Evolutionary conservation across 805 yeast species (phyloP), one percentile per base, ranked within the genome.

Genomic region (Wickerhamomyces rabaulensis): DNA sequence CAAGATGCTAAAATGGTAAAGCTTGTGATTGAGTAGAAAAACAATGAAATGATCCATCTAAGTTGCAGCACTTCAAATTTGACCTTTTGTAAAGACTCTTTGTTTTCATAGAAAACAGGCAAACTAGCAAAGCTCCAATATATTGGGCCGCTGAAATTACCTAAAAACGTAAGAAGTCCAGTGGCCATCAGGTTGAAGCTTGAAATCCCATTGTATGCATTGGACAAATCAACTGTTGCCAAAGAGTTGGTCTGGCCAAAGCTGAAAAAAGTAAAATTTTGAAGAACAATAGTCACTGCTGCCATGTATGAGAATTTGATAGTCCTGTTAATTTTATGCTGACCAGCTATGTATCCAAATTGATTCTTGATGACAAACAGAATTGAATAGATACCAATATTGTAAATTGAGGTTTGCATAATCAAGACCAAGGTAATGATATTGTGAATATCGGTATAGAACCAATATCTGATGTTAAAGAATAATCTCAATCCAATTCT

Each of bases 171-270:
- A 45, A 94, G 65, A 0, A 84, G 25, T 0, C 96, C 96, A 5
- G 92, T 96, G 3, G 78, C 61, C 8, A 77, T 55, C 20, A 91
- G 75, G 52, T 83, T 78, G 60, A 89, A 94, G 40, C 78, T 75
- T 1, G 79, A 65, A 8, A 91, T 71, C 0, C 99, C 99, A 61
- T 92, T 92, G 64, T 94, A 94, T 0, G 97, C 91, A 61, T 92
- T 91, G 0, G 96, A 80, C 21, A 94, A 72, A 57, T 92, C 97
- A 20, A 94, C 82, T 0, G 97, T 84, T 0, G 97, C 92, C 54
- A 94, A 74, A 36, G 96, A 88, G 60, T 94, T 94, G 0, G 98
- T 90, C 43, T 87, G 88, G 0, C 98, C 98, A 62, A 85, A 74
- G 19, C 87, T 87, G 68, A 87, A 94, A 61, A 92, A 94, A 0